These are phyloP conservation scores for Paragyromitra xinjiangensis DNA, from an alignment of 495 filamentous ascomycete species.

Conservation along the genomic window DNA sequence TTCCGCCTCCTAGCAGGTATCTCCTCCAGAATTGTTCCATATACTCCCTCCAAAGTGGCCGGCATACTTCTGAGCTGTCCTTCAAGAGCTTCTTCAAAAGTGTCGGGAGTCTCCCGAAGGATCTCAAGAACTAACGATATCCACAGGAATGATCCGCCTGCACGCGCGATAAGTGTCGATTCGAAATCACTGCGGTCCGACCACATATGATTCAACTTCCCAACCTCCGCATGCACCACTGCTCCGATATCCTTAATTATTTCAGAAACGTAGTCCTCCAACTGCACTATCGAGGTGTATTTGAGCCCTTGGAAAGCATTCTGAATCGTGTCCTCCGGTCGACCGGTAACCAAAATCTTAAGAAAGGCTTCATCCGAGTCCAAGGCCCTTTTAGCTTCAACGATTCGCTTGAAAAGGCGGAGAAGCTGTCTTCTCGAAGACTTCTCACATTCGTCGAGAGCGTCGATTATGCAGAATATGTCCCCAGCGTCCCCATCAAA, in stretches of 20 bases:
- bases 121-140: slow-evolving; percentile 43
- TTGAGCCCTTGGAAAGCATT: slow-evolving; percentile 41
- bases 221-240: slow-evolving; percentile 36
- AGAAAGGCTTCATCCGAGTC: slow-evolving; percentile 24
- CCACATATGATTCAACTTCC: slow-evolving; percentile 40
- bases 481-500: slow-evolving; percentile 32
- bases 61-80: slow-evolving; percentile 24
- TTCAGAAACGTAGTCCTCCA: slow-evolving; percentile 23
- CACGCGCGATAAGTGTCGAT: slow-evolving; percentile 16
- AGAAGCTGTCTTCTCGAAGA: slow-evolving; percentile 46
- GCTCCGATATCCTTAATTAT: slow-evolving; percentile 32
- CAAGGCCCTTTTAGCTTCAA: slow-evolving; percentile 41
- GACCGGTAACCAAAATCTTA: slow-evolving; percentile 37
- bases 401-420: slow-evolving; percentile 43
- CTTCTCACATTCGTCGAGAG: slow-evolving; percentile 46
- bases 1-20: slow-evolving; percentile 34
- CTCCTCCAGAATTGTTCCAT: slow-evolving; percentile 29
- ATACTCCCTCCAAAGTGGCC: slow-evolving; percentile 39
- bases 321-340: slow-evolving; percentile 41
- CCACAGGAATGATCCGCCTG: slow-evolving; percentile 44
- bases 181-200: slow-evolving; percentile 39
- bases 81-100: slow-evolving; percentile 37
- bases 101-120: slow-evolving; percentile 41
- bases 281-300: slow-evolving; percentile 32
- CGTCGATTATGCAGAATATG: slow-evolving; percentile 46